Evolutionary conservation across 2,329 filamentous ascomycete genomes (phyloP).

Genomic region (Cladosporium austrohemisphaericum): DNA sequence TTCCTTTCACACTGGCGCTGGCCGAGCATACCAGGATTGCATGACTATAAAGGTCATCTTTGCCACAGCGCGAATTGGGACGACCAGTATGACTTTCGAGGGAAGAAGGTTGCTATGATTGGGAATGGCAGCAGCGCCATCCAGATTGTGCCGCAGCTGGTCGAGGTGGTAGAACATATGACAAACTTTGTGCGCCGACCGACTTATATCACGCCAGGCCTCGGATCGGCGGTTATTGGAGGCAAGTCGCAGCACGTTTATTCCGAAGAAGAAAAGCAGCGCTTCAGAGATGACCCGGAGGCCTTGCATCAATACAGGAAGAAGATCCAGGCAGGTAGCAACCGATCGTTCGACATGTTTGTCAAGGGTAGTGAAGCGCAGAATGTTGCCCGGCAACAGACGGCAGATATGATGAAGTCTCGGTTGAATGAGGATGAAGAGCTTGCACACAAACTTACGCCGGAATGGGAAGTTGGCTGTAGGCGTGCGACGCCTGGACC

Average conservation of each 20-base stretch:
- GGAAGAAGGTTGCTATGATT: conserved; percentile 32
- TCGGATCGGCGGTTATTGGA: conserved; percentile 27
- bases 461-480: conserved; percentile 63
- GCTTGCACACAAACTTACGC: conserved; percentile 54
- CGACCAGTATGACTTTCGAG: conserved; percentile 27
- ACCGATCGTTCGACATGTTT: conserved; percentile 39
- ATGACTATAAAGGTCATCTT: conserved; percentile 34
- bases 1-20: conserved; percentile 30
- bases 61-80: conserved; percentile 36
- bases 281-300: conserved; percentile 31
- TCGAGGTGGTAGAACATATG: conserved; percentile 32
- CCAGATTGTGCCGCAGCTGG: conserved; percentile 36
- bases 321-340: conserved; percentile 30
- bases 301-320: conserved; percentile 36
- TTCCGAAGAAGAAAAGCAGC: conserved; percentile 31
- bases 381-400: conserved; percentile 20
- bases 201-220: conserved; percentile 34
- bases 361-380: conserved; percentile 50
- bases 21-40: conserved; percentile 34
- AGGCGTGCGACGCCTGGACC: conserved; percentile 55
- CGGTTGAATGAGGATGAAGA: conserved; percentile 54
- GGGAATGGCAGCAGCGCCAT: conserved; percentile 37
- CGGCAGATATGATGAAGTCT: conserved; percentile 45
- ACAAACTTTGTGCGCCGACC: conserved; percentile 33
- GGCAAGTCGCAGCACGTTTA: conserved; percentile 30